Evolutionary conservation across 768 basidiomycete genomes (phyloP), one percentile per base, ranked within the genome.

Genomic region (Russula abietina): DNA sequence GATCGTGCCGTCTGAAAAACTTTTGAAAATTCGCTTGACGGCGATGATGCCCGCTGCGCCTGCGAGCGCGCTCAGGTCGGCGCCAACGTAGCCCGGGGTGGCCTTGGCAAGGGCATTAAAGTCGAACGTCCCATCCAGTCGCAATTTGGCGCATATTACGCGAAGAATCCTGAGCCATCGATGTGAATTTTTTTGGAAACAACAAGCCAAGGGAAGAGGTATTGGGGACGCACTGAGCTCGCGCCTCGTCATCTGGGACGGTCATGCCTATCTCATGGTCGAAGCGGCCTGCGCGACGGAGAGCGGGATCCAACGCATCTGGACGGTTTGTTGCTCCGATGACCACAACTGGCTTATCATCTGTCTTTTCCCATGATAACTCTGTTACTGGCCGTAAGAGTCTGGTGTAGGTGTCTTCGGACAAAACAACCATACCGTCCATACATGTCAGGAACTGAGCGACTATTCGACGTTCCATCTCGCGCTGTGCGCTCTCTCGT

Each of bases 191-290:
- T 51, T 32, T 32, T 24, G 51, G 48, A n/a, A 30, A 7, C 3
- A 36, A 49, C 19, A n/a, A 22, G 55, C 49, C 11, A 19, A 28
- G 64, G 57, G 2, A 57, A 51, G 2, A 51, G 55, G 28, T 7
- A 4, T 46, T 22, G 0, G 12, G 12, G 11, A 77, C 87, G 68
- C 60, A 98, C 96, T 94, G 89, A 65, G 89, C 88, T 60, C 97
- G 80, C 0, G 88, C 94, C 59, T 86, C 86, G 64, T 97, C 89
- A 68, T 95, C 93, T 2, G 97, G 97, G 4, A 99, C 96, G 14
- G 91, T 91, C 91, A 98, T 94, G 55, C 91, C 89, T 55, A 99
- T 98, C 75, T 99, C 97, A 68, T 95, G 92, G 71, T 98, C 97
- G 64, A 99, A 99, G 38, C 97, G 78, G 6, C 97, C 97, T 6